These are phyloP conservation scores for Melanomma pulvis-pyrius DNA, from an alignment of 495 filamentous ascomycete genomes.

Conservation along the genomic window DNA sequence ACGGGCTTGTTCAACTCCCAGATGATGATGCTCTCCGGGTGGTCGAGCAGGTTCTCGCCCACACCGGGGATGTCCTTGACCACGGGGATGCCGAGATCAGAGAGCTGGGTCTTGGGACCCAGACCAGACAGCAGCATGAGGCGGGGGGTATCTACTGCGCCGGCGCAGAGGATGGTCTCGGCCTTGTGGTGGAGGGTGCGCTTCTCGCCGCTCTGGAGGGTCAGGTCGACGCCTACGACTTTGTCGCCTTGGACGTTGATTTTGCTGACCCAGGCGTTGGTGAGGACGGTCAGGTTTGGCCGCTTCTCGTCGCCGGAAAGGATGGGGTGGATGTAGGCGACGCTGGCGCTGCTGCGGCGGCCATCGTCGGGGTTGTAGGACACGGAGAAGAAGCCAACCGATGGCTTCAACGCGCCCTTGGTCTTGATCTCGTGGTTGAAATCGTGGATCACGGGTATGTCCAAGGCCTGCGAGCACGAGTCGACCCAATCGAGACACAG, in stretches of 20 bases:
- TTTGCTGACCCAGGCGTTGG: conserved; percentile 76
- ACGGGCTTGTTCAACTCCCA: conserved; percentile 81
- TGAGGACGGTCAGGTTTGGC: conserved; percentile 77
- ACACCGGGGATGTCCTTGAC: conserved; percentile 74
- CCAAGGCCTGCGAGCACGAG: conserved; percentile 69
- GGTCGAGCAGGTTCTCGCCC: conserved; percentile 78
- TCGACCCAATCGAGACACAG: conserved; percentile 82
- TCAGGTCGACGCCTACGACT: conserved; percentile 68
- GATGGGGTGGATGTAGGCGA: conserved; percentile 87
- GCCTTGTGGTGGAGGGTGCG: conserved; percentile 62
- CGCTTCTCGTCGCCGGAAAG: conserved; percentile 73
- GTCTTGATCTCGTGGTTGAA: conserved; percentile 77
- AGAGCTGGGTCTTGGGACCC: conserved; percentile 67
- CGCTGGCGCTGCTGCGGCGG: conserved; percentile 74
- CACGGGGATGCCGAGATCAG: conserved; percentile 66
- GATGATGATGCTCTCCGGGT: conserved; percentile 78
- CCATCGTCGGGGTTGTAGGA: conserved; percentile 82
- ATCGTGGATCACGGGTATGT: conserved; percentile 75
- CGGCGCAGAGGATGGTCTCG: conserved; percentile 78
- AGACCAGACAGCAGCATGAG: conserved; percentile 78
- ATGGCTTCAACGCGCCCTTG: conserved; percentile 67
- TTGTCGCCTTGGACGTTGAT: conserved; percentile 65
- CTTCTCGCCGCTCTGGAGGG: conserved; percentile 64
- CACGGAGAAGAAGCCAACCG: conserved; percentile 83
- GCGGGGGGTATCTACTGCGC: conserved; percentile 75